Base-by-base conservation (phyloP, 2,329 filamentous ascomycete genomes). In the Xylaria sp. region DNA sequence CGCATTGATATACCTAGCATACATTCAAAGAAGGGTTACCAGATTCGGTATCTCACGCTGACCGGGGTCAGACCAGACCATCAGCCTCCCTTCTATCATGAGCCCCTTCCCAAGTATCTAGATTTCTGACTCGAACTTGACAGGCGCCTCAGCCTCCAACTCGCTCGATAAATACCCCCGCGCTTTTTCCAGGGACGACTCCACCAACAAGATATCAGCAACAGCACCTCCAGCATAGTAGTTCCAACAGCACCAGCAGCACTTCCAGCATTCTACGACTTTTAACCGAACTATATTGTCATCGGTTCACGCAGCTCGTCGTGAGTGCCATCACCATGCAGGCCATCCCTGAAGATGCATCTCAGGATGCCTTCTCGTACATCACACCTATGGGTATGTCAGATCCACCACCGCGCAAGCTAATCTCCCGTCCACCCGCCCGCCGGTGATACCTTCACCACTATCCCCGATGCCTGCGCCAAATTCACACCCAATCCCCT, bases 331-430 rank as follows among this genome's bases (percentile, higher is more conserved):
- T 76, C 75, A 74, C 74, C 75, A 81, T 82, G 81, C 82, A 81
- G 77, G 67, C 66, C 48, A 81, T 80, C 81, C 82, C 81, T 81
- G 82, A 77, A 77, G 80, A 81, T 79, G 80, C 80, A 73, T 80
- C 80, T 80, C 81, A 76, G 77, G 80, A 81, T 80, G 80, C 79
- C 73, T 79, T 80, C 69, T 83, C 81, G 70, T 85, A 83, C 79
- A 81, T 88, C 72, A 81, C 80, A 74, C 86, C 86, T 78, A 85
- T 87, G 79, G 86, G 86, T 87, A 79, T 84, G 86, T 80, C 34
- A 62, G 61, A 61, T 67, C 60, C 56, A 58, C 52, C 18, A 58
- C 72, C 32, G 28, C 46, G 36, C 36, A 45, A 66, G 28, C 39
- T 56, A 61, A 34, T 43, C 52, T 61, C 53, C 66, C 63, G 53